Evolutionary conservation across 2,329 filamentous ascomycete genomes (phyloP).

Genomic region (Pezicula rhizophila): DNA sequence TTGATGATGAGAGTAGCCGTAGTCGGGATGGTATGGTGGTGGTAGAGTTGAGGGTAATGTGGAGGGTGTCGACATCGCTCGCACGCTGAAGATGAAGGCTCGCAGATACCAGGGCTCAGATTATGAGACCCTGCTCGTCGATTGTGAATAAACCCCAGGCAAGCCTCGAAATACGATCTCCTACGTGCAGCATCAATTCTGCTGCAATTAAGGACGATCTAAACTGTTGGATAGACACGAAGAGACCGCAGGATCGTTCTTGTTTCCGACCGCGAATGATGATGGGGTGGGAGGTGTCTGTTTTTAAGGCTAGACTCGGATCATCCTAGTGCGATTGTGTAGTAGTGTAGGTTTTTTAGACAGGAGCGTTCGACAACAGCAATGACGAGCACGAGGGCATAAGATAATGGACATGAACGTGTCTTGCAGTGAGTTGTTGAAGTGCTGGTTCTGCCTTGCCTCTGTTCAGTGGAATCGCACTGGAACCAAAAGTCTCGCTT

Average conservation of each 20-base stretch:
- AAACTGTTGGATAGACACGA: not conserved
- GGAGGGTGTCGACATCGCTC: constrained; percentile 72
- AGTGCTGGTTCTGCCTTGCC: not conserved
- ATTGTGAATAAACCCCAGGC: not conserved
- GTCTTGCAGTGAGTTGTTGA: not conserved
- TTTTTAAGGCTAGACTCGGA: constrained; percentile 4
- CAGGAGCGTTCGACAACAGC: not conserved
- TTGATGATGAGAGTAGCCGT: constrained; percentile 53
- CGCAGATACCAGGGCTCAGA: not conserved
- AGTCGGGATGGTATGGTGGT: constrained; percentile 55
- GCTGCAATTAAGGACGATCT: not conserved
- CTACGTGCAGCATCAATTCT: constrained; percentile 1
- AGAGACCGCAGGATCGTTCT: not conserved
- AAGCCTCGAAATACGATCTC: not conserved
- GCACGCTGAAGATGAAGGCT: not conserved
- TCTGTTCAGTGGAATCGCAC: too few species aligned
- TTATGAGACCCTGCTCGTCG: not conserved
- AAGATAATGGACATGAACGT: not conserved
- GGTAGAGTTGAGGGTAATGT: constrained; percentile 70
- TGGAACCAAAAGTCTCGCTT: too few species aligned
- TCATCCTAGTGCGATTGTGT: not conserved
- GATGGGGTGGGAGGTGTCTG: constrained; percentile 2
- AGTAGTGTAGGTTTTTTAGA: not conserved
- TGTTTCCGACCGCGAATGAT: constrained; percentile 3
- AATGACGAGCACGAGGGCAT: not conserved